A percentile compares a stretch with the other conserved stretches of the same genome.
These are phyloP conservation scores for Colletotrichum sublineola DNA, from an alignment of 2,329 filamentous ascomycete genomes.

Conservation along the genomic window DNA sequence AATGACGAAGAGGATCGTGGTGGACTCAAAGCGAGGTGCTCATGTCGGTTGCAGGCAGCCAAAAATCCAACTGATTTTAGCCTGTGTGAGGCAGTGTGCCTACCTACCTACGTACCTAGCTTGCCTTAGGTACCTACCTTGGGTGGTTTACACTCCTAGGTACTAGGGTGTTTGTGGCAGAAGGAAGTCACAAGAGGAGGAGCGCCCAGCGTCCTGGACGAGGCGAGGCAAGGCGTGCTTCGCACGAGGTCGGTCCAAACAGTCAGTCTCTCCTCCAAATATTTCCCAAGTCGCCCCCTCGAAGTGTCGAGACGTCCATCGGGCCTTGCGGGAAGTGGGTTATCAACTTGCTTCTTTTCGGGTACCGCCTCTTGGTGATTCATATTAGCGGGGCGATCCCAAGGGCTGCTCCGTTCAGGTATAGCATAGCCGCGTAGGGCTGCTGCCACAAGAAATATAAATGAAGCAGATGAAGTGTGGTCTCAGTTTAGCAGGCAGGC, in stretches of 20 bases:
- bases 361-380: neutral
- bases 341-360: neutral
- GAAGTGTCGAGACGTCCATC: neutral
- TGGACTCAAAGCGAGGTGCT: conserved; percentile 1
- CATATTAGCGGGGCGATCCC: neutral
- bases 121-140: neutral
- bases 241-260: neutral
- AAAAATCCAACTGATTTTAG: neutral
- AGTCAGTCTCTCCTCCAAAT: neutral
- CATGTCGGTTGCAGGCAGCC: conserved; percentile 28
- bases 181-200: too few relatives aligned
- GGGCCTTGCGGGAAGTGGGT: neutral
- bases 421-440: neutral
- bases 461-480: conserved; percentile 1
- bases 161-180: too few relatives aligned
- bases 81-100: neutral
- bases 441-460: conserved; percentile 10
- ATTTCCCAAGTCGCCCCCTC: neutral
- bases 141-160: neutral
- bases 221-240: neutral
- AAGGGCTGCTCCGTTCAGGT: neutral
- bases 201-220: neutral
- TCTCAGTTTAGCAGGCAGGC: neutral
- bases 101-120: neutral
- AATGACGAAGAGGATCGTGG: neutral